Evolutionary conservation across 805 yeast species (phyloP), one percentile per base, ranked within the genome.

Genomic region (Candida argentea): DNA sequence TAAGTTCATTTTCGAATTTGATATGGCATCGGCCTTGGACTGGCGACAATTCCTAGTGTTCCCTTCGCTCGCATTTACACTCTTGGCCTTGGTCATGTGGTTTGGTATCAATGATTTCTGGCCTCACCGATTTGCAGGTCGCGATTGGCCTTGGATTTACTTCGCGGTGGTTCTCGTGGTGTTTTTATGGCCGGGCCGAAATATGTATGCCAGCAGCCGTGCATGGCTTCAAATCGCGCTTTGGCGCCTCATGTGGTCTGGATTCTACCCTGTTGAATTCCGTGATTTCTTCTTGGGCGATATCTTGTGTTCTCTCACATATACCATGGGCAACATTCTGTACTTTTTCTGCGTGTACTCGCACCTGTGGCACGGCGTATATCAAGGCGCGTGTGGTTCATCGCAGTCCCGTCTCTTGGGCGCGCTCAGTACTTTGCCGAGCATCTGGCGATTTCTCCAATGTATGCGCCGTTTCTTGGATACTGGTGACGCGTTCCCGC

Each of bases 401-500:
- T 64, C 81, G 0, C 67, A 65, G 36, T 86, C 95, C 1, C 67
- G 80, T 31, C 30, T 61, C 14, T 68, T 89, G 74, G 98, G 97
- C 2, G 83, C 87, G 38, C 65, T 89, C 39, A 67, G 86, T 18
- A 67, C 94, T 6, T 49, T 91, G 12, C 98, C 98, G 0, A 78
- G 85, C 33, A 70, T 83, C 24, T 85, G 94, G 86, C 80, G 98
- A 56, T 73, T 82, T 32, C 47, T 89, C 31, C 98, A 91, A 50
- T 91, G 98, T 55, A 49, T 80, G 19, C 63, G 98, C 42, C 93
- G 98, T 67, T 91, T 68, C 49, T 73, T 76, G 16, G 98, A 91
- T 48, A 80, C 96, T 0, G 89, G 93, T 2, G 95, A 87, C 44
- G 79, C 87, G 82, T 91, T 91, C 48, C 98, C 98, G 0, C 98